A percentile compares a stretch with the other conserved stretches of the same genome.
These are phyloP conservation scores for Cryptococcus wingfieldii DNA, from an alignment of 1,284 basidiomycete species.

Conservation along the genomic window DNA sequence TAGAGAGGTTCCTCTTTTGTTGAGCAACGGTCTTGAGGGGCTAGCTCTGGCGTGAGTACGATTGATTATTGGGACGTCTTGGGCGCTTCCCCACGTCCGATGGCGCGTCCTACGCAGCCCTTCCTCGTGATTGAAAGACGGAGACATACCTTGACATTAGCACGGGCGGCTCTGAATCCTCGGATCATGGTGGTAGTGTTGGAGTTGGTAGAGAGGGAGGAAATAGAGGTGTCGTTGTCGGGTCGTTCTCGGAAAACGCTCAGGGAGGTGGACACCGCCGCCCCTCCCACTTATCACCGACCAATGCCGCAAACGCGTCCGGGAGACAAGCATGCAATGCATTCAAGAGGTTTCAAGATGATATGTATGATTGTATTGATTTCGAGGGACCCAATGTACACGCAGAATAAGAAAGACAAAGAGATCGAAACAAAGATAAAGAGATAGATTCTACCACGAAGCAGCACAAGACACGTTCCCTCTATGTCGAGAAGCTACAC, in stretches of 20 bases:
- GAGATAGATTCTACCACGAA: neutral
- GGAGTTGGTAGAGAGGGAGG: neutral
- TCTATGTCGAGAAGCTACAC: slow-evolving; percentile 18
- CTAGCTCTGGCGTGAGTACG: neutral
- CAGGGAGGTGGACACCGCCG: too few species aligned
- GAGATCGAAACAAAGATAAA: neutral
- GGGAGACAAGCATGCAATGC: too few species aligned
- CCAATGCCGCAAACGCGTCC: too few species aligned
- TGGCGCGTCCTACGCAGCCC: neutral
- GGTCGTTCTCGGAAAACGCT: neutral
- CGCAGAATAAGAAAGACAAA: neutral
- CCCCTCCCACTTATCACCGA: too few species aligned
- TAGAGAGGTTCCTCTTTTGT: slow-evolving; percentile 74
- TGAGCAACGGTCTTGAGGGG: slow-evolving; percentile 18
- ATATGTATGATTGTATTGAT: neutral
- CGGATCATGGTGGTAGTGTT: slow-evolving; percentile 10
- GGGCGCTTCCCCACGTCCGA: too few species aligned
- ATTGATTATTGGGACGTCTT: neutral
- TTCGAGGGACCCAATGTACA: neutral
- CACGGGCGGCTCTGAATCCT: slow-evolving; percentile 14
- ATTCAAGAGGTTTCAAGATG: too few species aligned
- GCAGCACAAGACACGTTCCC: neutral
- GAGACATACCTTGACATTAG: slow-evolving; percentile 9
- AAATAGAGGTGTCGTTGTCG: neutral
- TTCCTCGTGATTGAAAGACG: neutral